Conservation (phyloP, 768 basidiomycete species). For the Cystobasidium onofrii region DNA sequence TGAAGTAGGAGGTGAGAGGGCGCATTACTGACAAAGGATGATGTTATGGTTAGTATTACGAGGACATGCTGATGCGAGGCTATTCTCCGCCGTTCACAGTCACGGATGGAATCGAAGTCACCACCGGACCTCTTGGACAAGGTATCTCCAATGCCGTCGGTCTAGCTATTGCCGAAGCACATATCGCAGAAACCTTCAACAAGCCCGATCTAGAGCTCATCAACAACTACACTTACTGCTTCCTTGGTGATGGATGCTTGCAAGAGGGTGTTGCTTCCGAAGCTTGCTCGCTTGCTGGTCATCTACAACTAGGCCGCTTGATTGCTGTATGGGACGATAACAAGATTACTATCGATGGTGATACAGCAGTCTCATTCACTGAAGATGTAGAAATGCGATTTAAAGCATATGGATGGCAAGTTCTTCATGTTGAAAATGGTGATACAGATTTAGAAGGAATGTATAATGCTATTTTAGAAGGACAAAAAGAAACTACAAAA, state of each 20-base stretch:
- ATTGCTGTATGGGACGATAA: slow-evolving; percentile 94
- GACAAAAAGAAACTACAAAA: slow-evolving; percentile 65
- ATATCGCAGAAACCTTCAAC: slow-evolving; percentile 82
- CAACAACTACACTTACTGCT: slow-evolving; percentile 56
- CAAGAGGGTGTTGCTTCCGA: slow-evolving; percentile 96
- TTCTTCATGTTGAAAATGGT: slow-evolving; percentile 59
- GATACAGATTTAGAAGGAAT: slow-evolving; percentile 68
- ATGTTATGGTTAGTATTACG: too few species aligned
- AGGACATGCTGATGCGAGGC: background rate
- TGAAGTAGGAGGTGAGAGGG: slow-evolving; percentile 51
- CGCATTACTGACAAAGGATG: background rate
- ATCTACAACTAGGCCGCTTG: slow-evolving; percentile 84
- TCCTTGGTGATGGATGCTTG: slow-evolving; percentile 88
- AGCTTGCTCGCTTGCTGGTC: slow-evolving; percentile 84
- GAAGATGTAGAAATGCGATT: slow-evolving; percentile 85
- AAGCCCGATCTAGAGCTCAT: slow-evolving; percentile 61
- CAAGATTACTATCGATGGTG: slow-evolving; percentile 93
- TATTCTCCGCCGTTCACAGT: background rate
- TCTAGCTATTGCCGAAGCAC: slow-evolving; percentile 83
- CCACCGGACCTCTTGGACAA: slow-evolving; percentile 92
- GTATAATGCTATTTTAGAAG: slow-evolving; percentile 66
- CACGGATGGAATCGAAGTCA: slow-evolving; percentile 51
- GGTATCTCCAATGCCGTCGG: slow-evolving; percentile 90
- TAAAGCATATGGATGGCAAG: slow-evolving; percentile 87
- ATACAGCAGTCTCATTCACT: slow-evolving; percentile 85